phyloP scores from a whole-genome alignment of 257 asterid species.

The Verbena officinalis region DNA sequence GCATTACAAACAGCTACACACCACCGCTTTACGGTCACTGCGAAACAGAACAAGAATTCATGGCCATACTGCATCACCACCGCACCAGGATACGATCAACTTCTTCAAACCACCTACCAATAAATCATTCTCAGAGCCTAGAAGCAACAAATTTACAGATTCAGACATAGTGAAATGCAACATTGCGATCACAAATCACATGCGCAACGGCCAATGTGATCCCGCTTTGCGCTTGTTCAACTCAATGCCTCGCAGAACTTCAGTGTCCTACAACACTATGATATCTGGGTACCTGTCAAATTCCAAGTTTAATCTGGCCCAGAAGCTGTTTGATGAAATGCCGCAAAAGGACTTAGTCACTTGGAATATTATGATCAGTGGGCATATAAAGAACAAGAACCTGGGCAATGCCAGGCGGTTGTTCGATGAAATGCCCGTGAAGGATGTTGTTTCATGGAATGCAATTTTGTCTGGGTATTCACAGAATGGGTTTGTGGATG shows the following conservation, averaged over 20 bases:
- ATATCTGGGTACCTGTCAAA: slow-evolving; percentile 73
- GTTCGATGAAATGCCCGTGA: slow-evolving; percentile 81
- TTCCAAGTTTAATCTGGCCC: slow-evolving; percentile 54
- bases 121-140: slow-evolving; percentile 24
- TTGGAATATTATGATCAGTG: slow-evolving; percentile 82
- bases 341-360: slow-evolving; percentile 68
- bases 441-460: slow-evolving; percentile 90
- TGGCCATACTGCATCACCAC: slow-evolving; percentile 26
- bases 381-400: slow-evolving; percentile 58
- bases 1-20: slow-evolving; percentile 45
- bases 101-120: slow-evolving; percentile 28
- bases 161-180: slow-evolving; percentile 75
- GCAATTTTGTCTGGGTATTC: slow-evolving; percentile 89
- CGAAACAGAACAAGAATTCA: slow-evolving; percentile 23
- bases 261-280: slow-evolving; percentile 83
- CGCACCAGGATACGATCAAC: slow-evolving; percentile 20
- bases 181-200: slow-evolving; percentile 63
- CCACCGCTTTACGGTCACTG: slow-evolving; percentile 34
- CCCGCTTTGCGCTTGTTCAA: slow-evolving; percentile 71
- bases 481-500: slow-evolving; percentile 73
- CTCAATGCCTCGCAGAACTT: slow-evolving; percentile 66
- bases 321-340: slow-evolving; percentile 65
- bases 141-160: slow-evolving; percentile 30
- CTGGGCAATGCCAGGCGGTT: slow-evolving; percentile 62
- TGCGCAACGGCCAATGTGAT: slow-evolving; percentile 71